Base-by-base conservation (phyloP, 108 stramenopile species). In the Fragilaria radians region DNA sequence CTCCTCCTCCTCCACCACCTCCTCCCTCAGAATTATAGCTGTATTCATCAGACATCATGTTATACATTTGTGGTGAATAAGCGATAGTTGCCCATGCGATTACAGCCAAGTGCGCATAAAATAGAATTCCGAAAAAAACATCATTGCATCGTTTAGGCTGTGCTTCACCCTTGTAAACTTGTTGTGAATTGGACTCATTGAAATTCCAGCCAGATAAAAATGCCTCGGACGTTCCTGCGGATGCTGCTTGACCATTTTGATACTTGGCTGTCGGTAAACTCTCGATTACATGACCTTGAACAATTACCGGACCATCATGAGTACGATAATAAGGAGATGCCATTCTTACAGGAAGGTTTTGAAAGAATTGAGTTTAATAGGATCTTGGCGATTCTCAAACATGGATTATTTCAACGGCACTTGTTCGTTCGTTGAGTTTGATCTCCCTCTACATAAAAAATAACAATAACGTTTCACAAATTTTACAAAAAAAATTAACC, bases 81-180 rank as follows among this genome's bases (percentile, higher is more conserved):
- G 26, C 25, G 28, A 54, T 66, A 4, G 82, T 63, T 0, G 33
- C n/a, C 49, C 59, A 69, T 22, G 31, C 81, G 55, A 86, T 66
- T 11, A 68, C 66, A 24, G 48, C 77, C 48, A 90, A 50, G 62
- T 90, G 83, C 0, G 53, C 64, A 29, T 65, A 80, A 62, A 90
- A 90, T 28, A 86, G 51, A 28, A 90, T 29, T 5, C 76, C 83
- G 67, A 71, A 89, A 22, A 75, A 42, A 17, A 59, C 45, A 62
- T 89, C 88, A 24, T 78, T 80, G 75, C 72, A 89, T 24, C 63
- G 48, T 42, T 28, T 50, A 22, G 78, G 73, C 54, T 85, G 82
- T 0, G 54, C 55, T 54, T 83, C 76, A 28, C 76, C 78, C 52
- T 68, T 70, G n/a, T n/a, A n/a, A n/a, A n/a, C n/a, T n/a, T n/a